Evolutionary conservation across 768 basidiomycete genomes (phyloP).

Genomic region (Pisolithus marmoratus): DNA sequence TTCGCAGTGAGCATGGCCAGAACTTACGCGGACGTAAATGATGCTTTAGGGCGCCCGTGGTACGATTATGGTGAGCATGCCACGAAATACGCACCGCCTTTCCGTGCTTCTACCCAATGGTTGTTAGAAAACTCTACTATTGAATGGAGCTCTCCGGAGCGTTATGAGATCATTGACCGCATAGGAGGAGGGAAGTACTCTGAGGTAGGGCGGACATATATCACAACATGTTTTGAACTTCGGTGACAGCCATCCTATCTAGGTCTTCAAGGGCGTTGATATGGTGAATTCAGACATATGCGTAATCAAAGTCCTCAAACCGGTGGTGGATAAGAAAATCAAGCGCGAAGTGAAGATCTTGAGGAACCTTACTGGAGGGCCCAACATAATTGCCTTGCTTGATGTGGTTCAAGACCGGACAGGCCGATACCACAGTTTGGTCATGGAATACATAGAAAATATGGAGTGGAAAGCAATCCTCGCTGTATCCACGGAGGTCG

Average conservation of each 20-base stretch:
- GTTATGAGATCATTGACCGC: constrained; percentile 60
- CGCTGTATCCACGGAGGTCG: constrained; percentile 52
- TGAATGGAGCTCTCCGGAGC: constrained; percentile 61
- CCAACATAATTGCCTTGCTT: constrained; percentile 60
- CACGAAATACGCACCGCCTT: not conserved
- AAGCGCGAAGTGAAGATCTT: constrained; percentile 73
- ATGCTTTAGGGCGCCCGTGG: constrained; percentile 51
- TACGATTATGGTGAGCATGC: constrained; percentile 51
- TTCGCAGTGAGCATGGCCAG: constrained; percentile 35
- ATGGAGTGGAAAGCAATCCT: constrained; percentile 61
- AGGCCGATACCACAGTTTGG: constrained; percentile 54
- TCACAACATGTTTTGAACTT: not conserved
- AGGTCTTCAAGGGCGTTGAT: constrained; percentile 60
- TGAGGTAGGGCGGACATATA: constrained; percentile 37
- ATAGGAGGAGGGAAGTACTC: constrained; percentile 65
- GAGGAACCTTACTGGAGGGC: constrained; percentile 61
- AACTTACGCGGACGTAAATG: constrained; percentile 54
- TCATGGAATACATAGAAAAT: constrained; percentile 67
- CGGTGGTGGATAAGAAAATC: constrained; percentile 61
- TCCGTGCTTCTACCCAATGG: constrained; percentile 1
- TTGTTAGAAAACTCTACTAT: constrained; percentile 48
- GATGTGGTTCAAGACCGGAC: constrained; percentile 68
- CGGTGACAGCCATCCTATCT: constrained; percentile 1
- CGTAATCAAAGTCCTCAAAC: constrained; percentile 70
- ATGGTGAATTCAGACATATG: constrained; percentile 48